Conservation (phyloP, 306 rosid species). For the Medicago truncatula region DNA sequence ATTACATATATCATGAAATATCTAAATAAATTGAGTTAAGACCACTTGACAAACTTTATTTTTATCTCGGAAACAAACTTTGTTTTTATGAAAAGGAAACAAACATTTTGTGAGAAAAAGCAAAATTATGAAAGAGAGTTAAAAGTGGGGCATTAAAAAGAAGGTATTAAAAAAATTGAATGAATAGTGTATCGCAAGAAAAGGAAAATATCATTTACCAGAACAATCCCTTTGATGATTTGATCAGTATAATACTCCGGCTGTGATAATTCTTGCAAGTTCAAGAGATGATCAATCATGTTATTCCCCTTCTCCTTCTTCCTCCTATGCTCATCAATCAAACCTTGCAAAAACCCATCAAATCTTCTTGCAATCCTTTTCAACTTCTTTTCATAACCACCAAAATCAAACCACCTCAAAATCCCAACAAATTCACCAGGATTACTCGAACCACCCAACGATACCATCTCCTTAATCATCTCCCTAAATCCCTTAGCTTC, state of each 20-base stretch:
- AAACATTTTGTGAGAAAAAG: too few relatives aligned
- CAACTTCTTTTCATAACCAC: slow-evolving; percentile 32
- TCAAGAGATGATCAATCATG: slow-evolving; percentile 44
- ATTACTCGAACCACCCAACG: slow-evolving; percentile 37
- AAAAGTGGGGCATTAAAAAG: neutral
- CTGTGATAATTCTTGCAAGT: slow-evolving; percentile 35
- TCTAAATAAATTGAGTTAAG: too few relatives aligned
- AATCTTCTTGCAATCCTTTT: neutral
- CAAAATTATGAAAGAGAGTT: too few relatives aligned
- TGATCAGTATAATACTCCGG: slow-evolving; percentile 42
- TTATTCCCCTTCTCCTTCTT: slow-evolving; percentile 18
- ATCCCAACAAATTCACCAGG: slow-evolving; percentile 35
- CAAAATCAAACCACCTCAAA: slow-evolving; percentile 39
- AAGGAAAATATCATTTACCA: neutral
- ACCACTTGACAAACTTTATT: too few relatives aligned
- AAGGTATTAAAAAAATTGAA: neutral
- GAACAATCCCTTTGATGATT: slow-evolving; percentile 45
- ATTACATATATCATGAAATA: too few relatives aligned
- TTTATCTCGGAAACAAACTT: too few relatives aligned
- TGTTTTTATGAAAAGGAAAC: too few relatives aligned
- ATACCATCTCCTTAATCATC: slow-evolving; percentile 14
- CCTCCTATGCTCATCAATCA: slow-evolving; percentile 37
- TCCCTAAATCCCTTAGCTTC: slow-evolving; percentile 36
- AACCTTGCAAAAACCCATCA: slow-evolving; percentile 40
- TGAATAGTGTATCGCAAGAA: neutral